phyloP scores from a whole-genome alignment of 345 rosid genomes.

The Melaleuca alternifolia region DNA sequence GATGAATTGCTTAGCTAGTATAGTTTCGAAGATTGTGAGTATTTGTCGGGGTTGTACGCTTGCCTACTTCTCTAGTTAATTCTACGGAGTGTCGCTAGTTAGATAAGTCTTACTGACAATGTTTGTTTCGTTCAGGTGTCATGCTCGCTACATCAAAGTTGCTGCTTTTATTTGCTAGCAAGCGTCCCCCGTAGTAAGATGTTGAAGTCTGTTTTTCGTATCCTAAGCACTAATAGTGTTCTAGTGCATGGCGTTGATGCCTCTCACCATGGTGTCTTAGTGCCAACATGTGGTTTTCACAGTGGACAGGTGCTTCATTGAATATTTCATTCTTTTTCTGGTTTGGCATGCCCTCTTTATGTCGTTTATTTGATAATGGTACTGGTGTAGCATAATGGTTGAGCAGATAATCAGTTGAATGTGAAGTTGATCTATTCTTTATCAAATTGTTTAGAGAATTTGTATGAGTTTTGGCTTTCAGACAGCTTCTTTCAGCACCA shows the following conservation, averaged over 20 bases:
- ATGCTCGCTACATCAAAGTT: fast-evolving
- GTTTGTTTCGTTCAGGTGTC: not conserved
- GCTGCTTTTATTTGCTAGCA: not conserved
- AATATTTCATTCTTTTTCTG: too few species aligned
- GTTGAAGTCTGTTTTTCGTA: not conserved
- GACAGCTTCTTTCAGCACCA: too few species aligned
- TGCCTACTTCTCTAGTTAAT: fast-evolving
- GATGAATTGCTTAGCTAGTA: not conserved
- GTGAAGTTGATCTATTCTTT: too few species aligned
- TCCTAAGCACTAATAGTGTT: fast-evolving
- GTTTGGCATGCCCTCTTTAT: not conserved
- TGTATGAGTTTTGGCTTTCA: too few species aligned
- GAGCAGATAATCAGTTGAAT: too few species aligned
- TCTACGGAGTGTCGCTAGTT: not conserved
- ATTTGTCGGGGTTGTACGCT: fast-evolving
- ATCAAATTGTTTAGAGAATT: too few species aligned
- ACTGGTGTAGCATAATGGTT: not conserved
- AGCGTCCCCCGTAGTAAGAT: not conserved
- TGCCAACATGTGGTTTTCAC: fast-evolving
- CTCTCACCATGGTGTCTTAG: not conserved
- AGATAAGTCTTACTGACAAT: not conserved
- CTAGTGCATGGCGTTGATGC: not conserved
- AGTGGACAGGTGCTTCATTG: not conserved
- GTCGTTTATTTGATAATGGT: too few species aligned
- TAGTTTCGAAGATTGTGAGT: not conserved